Evolutionary conservation across 495 filamentous ascomycete genomes (phyloP), one percentile per base, ranked within the genome.

Genomic region (Penicillium tannophilum): DNA sequence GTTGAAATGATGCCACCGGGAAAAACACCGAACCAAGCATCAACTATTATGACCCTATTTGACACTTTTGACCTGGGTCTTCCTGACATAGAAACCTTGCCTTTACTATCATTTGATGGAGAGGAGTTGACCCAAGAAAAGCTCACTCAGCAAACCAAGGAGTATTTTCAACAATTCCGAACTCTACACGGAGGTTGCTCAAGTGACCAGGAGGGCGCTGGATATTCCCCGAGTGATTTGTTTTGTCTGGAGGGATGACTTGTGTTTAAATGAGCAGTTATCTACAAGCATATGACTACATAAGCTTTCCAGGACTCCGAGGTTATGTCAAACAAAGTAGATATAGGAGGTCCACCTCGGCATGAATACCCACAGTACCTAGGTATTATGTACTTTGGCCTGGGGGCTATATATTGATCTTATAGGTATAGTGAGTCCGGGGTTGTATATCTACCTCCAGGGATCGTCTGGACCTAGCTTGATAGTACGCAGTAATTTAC

Each of bases 81-180:
- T 48, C 70, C 72, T n/a, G 63, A 67, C 20, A 54, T 76, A 24
- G 59, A 60, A 28, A 36, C 55, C 14, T 45, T 82, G 39, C 72
- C 75, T 42, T 43, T 76, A 36, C 35, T 82, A 4, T 76, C 76
- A 23, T 74, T 73, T 48, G 53, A 68, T 9, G 78, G 75, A 14
- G 61, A 74, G 19, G 41, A 45, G 14, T 36, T 74, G 19, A 59
- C 64, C 11, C 41, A 53, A 6, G 47, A 62, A 3, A 45, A 43
- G 2, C 62, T 66, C 26, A 11, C 16, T 10, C 36, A 62, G 42
- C 56, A 65, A 14, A 72, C 70, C 1, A 50, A 62, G 36, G 61
- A 69, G 4, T 77, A 77, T 58, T 50, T 63, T 11, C 58, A 61
- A 10, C 35, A 67, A n/a, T 81, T 80, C 56, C 65, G 75, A 35